phyloP scores from a whole-genome alignment of 768 basidiomycete species.

The Cystobasidium tubakii region DNA sequence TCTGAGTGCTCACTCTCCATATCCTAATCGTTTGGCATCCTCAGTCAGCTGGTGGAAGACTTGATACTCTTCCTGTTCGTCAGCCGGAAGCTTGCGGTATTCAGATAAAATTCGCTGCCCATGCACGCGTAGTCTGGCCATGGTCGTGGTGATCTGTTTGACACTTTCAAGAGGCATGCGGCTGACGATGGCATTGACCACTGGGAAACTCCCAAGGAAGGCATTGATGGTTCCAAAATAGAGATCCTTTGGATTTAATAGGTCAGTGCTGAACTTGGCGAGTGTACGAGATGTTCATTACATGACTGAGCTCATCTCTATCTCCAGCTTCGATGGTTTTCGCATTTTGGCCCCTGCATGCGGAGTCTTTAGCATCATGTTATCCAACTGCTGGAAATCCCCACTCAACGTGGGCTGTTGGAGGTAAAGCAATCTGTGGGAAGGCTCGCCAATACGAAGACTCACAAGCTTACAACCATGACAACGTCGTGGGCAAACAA shows the following conservation, averaged over 20 bases:
- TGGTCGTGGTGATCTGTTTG: constrained; percentile 7
- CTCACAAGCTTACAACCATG: neutral
- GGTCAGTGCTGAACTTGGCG: too few relatives aligned
- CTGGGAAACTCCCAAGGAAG: constrained; percentile 14
- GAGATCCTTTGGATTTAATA: neutral
- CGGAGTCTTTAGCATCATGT: neutral
- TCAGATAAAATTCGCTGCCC: constrained; percentile 1
- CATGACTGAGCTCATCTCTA: neutral
- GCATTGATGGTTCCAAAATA: constrained; percentile 12
- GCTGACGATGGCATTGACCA: neutral
- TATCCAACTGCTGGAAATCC: neutral
- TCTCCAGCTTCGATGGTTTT: constrained; percentile 15
- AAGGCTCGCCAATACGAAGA: too few relatives aligned
- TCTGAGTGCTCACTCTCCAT: neutral
- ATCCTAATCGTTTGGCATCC: constrained; percentile 7
- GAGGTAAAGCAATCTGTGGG: too few relatives aligned
- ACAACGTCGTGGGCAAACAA: constrained; percentile 16
- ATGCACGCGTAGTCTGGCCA: neutral
- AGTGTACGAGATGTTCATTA: too few relatives aligned
- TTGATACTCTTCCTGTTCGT: constrained; percentile 3
- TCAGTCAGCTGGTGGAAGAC: constrained; percentile 20
- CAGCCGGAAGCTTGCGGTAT: constrained; percentile 1
- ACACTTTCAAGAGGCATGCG: neutral
- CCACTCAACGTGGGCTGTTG: too few relatives aligned
- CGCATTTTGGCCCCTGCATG: neutral